Conservation (phyloP, 306 rosid genomes). For the Amphicarpaea edgeworthii region DNA sequence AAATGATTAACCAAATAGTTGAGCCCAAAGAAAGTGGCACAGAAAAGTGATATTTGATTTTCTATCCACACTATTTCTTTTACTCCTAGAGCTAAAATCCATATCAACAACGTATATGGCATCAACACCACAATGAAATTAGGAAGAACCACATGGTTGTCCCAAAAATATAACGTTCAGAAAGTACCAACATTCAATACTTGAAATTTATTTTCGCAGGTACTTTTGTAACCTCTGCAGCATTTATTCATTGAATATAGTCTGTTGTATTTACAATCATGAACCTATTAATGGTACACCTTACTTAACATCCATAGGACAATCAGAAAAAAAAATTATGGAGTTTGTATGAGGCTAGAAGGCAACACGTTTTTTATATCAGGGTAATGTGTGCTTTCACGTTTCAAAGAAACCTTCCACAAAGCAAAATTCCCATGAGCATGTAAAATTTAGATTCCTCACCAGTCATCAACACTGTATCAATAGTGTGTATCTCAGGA, state of each 20-base stretch:
- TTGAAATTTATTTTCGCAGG: constrained; percentile 20
- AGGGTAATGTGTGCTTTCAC: constrained; percentile 30
- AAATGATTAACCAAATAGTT: background rate
- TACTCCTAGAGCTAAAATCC: background rate
- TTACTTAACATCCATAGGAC: constrained; percentile 17
- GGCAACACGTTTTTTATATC: constrained; percentile 37
- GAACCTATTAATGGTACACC: constrained; percentile 33
- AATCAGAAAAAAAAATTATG: constrained; percentile 11
- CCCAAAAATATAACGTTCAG: constrained; percentile 39
- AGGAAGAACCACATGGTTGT: constrained; percentile 25
- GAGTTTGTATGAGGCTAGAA: constrained; percentile 38
- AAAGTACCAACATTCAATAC: constrained; percentile 31
- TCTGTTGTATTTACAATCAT: constrained; percentile 30
- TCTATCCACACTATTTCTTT: background rate
- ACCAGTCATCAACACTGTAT: constrained; percentile 10
- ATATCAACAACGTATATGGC: constrained; percentile 6
- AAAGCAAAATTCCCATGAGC: constrained; percentile 11
- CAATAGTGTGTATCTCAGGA: constrained; percentile 37
- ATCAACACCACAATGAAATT: constrained; percentile 27
- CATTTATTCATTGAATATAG: constrained; percentile 12
- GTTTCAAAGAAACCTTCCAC: constrained; percentile 41
- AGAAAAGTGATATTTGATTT: constrained; percentile 11
- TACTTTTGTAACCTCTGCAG: constrained; percentile 16
- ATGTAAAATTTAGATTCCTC: constrained; percentile 31
- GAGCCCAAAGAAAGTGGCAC: background rate